Evolutionary conservation across 768 basidiomycete genomes (phyloP).

Genomic region (Megacollybia marginata): DNA sequence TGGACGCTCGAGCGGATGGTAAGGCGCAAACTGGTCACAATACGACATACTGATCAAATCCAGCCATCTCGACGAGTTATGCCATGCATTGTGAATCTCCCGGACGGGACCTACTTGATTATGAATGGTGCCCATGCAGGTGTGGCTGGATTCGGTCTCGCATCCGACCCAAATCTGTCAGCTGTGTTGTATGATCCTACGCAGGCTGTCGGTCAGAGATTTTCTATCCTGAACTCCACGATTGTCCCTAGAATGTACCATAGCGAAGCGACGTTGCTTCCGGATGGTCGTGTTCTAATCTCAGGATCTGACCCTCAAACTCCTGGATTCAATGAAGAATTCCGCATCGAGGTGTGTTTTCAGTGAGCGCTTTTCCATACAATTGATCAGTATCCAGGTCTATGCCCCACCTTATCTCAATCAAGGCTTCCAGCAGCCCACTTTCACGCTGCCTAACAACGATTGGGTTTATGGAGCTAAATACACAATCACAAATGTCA

Average conservation of each 20-base stretch:
- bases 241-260: slow-evolving; percentile 74
- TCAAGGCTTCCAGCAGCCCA: slow-evolving; percentile 53
- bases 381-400: slow-evolving; percentile 26
- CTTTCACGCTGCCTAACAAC: slow-evolving; percentile 44
- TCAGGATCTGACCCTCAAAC: slow-evolving; percentile 74
- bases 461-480: slow-evolving; percentile 58
- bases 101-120: slow-evolving; percentile 69
- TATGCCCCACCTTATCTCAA: slow-evolving; percentile 86
- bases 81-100: slow-evolving; percentile 58
- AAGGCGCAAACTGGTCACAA: background rate
- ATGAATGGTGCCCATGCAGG: slow-evolving; percentile 69
- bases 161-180: slow-evolving; percentile 49
- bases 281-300: slow-evolving; percentile 67
- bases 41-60: background rate
- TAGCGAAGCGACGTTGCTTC: slow-evolving; percentile 58
- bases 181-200: slow-evolving; percentile 69
- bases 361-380: background rate
- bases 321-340: slow-evolving; percentile 62
- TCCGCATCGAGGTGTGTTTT: slow-evolving; percentile 64
- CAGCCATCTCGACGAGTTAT: slow-evolving; percentile 71
- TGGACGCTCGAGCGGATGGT: slow-evolving; percentile 83
- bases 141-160: slow-evolving; percentile 69
- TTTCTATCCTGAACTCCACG: slow-evolving; percentile 60
- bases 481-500: slow-evolving; percentile 46
- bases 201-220: slow-evolving; percentile 47